phyloP scores from a whole-genome alignment of 2,329 filamentous ascomycete genomes.

The Fusarium graminum region DNA sequence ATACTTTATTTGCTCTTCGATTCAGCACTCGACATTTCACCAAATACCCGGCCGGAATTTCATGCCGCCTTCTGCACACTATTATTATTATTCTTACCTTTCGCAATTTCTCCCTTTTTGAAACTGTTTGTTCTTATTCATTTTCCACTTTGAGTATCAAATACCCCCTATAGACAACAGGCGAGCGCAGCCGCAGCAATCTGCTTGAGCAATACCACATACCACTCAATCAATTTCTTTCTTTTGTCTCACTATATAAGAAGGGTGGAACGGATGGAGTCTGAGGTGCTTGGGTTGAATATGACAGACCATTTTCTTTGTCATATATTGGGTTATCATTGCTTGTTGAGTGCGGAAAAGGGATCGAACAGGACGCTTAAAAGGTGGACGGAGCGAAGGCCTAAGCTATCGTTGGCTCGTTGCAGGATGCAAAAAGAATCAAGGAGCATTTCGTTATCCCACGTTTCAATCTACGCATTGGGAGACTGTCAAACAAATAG shows the following conservation, averaged over 20 bases:
- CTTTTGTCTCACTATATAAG: slow-evolving; percentile 51
- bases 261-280: slow-evolving; percentile 45
- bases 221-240: slow-evolving; percentile 50
- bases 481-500: slow-evolving; percentile 33
- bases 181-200: slow-evolving; percentile 48
- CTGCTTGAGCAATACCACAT: slow-evolving; percentile 50
- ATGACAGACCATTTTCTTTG: slow-evolving; percentile 42
- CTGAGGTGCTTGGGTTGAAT: slow-evolving; percentile 45
- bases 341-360: slow-evolving; percentile 36
- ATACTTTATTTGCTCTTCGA: slow-evolving; percentile 49
- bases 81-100: slow-evolving; percentile 39
- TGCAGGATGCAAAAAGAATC: slow-evolving; percentile 45
- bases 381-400: slow-evolving; percentile 19
- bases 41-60: slow-evolving; percentile 49
- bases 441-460: slow-evolving; percentile 41
- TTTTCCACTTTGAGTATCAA: slow-evolving; percentile 51
- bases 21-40: slow-evolving; percentile 43
- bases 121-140: slow-evolving; percentile 43
- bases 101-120: slow-evolving; percentile 40
- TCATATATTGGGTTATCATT: slow-evolving; percentile 36
- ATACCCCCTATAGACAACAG: slow-evolving; percentile 57
- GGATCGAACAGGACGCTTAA: slow-evolving; percentile 37
- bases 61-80: slow-evolving; percentile 43
- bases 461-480: slow-evolving; percentile 28
- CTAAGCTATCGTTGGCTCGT: slow-evolving; percentile 38